Evolutionary conservation across 192 early-diverging fungal species (phyloP).

Genomic region (Coemansia erecta): DNA sequence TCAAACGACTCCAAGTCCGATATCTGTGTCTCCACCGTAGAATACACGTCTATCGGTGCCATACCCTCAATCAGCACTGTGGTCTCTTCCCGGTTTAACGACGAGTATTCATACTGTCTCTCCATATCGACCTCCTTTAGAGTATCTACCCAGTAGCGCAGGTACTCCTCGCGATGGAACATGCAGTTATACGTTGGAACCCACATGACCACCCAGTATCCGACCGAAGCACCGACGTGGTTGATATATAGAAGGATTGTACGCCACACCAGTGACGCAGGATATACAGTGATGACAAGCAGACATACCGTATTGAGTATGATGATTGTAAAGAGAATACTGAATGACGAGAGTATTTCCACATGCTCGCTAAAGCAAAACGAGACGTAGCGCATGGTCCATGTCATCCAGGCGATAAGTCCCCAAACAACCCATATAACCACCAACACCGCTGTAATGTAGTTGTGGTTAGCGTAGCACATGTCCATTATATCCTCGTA

Average conservation of each 20-base stretch:
- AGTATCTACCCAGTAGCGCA: constrained; percentile 41
- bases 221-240: constrained; percentile 31
- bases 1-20: too few species aligned
- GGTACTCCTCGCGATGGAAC: constrained; percentile 36
- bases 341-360: constrained; percentile 19
- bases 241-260: constrained; percentile 29
- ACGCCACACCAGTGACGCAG: constrained; percentile 37
- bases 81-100: constrained; percentile 14
- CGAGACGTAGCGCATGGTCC: constrained; percentile 35
- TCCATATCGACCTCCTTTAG: constrained; percentile 39
- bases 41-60: too few species aligned
- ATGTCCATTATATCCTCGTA: constrained; percentile 38
- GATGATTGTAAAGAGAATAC: constrained; percentile 20
- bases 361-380: constrained; percentile 44
- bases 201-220: constrained; percentile 44
- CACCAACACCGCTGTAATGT: constrained; percentile 13
- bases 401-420: constrained; percentile 23
- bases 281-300: constrained; percentile 23
- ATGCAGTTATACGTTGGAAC: constrained; percentile 42
- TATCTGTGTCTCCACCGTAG: too few species aligned
- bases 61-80: constrained; percentile 18
- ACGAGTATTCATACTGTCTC: constrained; percentile 29
- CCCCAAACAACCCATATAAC: constrained; percentile 32
- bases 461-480: constrained; percentile 21
- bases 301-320: constrained; percentile 29